These are phyloP conservation scores for Cladochytrium replicatum DNA, from an alignment of 192 early-diverging fungal species.

Conservation along the genomic window DNA sequence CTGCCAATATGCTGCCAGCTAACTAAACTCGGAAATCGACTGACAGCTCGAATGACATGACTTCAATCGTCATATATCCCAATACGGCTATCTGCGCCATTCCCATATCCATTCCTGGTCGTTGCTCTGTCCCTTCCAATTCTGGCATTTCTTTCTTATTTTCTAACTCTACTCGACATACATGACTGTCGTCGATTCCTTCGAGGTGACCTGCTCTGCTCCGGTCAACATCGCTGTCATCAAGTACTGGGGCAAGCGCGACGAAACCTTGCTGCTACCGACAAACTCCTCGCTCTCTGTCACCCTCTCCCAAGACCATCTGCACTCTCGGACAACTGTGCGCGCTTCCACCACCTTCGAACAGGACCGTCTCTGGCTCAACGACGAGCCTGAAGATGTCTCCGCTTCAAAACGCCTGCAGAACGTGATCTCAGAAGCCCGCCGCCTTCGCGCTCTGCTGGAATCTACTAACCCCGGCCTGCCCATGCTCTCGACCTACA, in stretches of 20 bases:
- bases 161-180: too few species aligned
- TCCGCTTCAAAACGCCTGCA: conserved; percentile 68
- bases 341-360: conserved; percentile 51
- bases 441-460: conserved; percentile 56
- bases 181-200: neutral
- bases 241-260: conserved; percentile 99
- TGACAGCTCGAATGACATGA: too few species aligned
- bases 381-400: conserved; percentile 81
- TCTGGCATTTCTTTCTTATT: too few species aligned
- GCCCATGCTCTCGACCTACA: conserved; percentile 47
- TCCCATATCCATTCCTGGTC: too few species aligned
- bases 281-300: conserved; percentile 96
- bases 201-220: conserved; percentile 75
- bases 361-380: conserved; percentile 87
- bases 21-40: too few species aligned
- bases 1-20: too few species aligned
- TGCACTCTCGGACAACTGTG: conserved; percentile 90
- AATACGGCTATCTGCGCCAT: too few species aligned
- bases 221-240: conserved; percentile 99
- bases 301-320: conserved; percentile 92
- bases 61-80: too few species aligned
- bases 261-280: conserved; percentile 80
- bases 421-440: conserved; percentile 72
- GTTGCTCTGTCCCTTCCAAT: too few species aligned
- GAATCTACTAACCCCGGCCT: conserved; percentile 24